Base-by-base conservation (phyloP, 352 stramenopile species). In the Thalassiosira ordinaria region DNA sequence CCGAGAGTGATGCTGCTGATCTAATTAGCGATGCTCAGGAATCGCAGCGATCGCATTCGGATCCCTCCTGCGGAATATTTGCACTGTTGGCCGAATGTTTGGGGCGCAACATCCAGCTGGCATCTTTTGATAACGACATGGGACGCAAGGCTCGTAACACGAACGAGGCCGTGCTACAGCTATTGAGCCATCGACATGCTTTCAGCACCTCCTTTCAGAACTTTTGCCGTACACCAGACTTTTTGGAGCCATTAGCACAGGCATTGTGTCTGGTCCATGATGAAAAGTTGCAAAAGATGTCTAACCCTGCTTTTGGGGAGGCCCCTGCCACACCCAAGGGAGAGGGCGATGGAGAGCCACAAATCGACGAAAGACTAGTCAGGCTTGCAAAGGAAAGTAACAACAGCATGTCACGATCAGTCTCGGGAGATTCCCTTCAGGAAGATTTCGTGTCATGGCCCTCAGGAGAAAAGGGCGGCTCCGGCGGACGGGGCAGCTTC, bases 31-130 rank as follows among this genome's bases (percentile, higher is more conserved):
- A 74, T 8, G 69, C 62, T 14, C 49, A 75, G 59, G 61, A 79
- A 46, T 74, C 46, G 33, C 18, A 73, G 9, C 72, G 55, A 18
- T 16, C 22, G 11, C 47, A 81, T 14, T 85, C 76, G n/a, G 88
- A 93, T 76, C 78, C 90, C 49, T 90, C 86, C 13, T 86, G 75
- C 65, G 89, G 89, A 27, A 90, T 95, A 64, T 95, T 93, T 73
- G 86, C 83, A 39, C 69, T 95, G 16, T 51, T 95, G 0, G 85
- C 88, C 13, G 91, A 95, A 68, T 93, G 88, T 56, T 64, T 94
- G 49, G 89, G 89, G 31, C 80, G 91, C 8, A 95, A 95, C 67
- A 89, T 94, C 71, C 89, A 94, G 64, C 67, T 95, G 4, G 82
- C 82, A 22, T 82, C 82, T 59, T 91, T 87, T 62, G 80, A 92